phyloP scores from a whole-genome alignment of 345 rosid genomes.

The Melastoma malabathricum region DNA sequence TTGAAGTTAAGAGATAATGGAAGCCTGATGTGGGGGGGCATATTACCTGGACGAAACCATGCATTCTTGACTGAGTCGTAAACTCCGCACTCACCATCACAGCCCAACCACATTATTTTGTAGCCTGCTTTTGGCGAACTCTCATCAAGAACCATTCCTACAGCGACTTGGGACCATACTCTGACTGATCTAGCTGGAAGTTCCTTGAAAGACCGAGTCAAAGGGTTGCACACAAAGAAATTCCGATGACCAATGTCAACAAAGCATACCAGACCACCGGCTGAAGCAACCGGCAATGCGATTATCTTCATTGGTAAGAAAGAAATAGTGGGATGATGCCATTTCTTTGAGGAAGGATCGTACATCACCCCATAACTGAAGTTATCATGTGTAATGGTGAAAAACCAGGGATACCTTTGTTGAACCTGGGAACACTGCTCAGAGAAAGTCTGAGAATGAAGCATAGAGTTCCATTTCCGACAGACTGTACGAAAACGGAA shows the following conservation, averaged over 20 bases:
- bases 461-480: slow-evolving; percentile 64
- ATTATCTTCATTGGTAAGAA: slow-evolving; percentile 56
- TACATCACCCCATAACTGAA: slow-evolving; percentile 84
- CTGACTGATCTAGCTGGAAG: slow-evolving; percentile 78
- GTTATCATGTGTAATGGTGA: slow-evolving; percentile 73
- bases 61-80: slow-evolving; percentile 60
- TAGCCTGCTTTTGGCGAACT: slow-evolving; percentile 46
- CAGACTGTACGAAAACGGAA: slow-evolving; percentile 90
- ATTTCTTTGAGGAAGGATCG: slow-evolving; percentile 68
- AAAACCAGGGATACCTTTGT: slow-evolving; percentile 69
- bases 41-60: slow-evolving; percentile 73
- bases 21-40: slow-evolving; percentile 57
- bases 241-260: slow-evolving; percentile 81
- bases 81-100: slow-evolving; percentile 88
- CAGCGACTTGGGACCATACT: slow-evolving; percentile 88
- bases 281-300: slow-evolving; percentile 80
- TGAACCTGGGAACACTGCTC: slow-evolving; percentile 50
- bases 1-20: slow-evolving; percentile 75
- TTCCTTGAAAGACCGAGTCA: slow-evolving; percentile 67
- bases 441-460: slow-evolving; percentile 66
- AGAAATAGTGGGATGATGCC: slow-evolving; percentile 71
- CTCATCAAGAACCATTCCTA: slow-evolving; percentile 73
- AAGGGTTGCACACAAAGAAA: slow-evolving; percentile 87
- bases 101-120: slow-evolving; percentile 81
- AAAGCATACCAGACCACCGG: slow-evolving; percentile 94